Evolutionary conservation across 1,284 basidiomycete species (phyloP), one percentile per base, ranked within the genome.

Genomic region (Vanrija sp.): DNA sequence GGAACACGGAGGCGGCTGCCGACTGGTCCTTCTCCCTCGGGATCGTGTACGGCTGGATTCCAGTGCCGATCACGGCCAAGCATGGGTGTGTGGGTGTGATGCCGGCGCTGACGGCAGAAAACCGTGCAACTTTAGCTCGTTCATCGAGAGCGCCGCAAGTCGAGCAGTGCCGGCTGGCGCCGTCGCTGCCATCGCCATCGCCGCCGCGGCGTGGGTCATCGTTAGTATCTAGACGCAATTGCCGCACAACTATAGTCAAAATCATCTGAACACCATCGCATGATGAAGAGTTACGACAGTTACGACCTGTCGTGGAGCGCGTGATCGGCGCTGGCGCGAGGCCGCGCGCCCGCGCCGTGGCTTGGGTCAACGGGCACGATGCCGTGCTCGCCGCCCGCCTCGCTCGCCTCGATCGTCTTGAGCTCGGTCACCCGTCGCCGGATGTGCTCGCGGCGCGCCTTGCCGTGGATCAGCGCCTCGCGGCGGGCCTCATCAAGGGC

Each of bases 1-100:
- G 74, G 74, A 71, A 72, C 59, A 73, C 73, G 15, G 75, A 76
- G 55, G 47, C 59, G 38, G 75, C 73, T 18, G 86, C 89, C 55
- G 89, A 92, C 64, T 91, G 91, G 90, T 69, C 67, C 21, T 63
- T 76, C 59, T 52, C 65, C 38, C 59, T 58, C 8, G 71, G 72
- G 3, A 61, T 76, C 9, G 67, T 65, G 0, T 68, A 74, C 60
- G 71, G 69, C 9, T 75, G 68, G 69, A 66, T 75, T 21, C 72
- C 73, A 1, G 61, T 52, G 16, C 70, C 72, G 6, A 63, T 73
- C 29, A 61, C 52, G 3, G 60, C 66, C 5, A 73, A 73, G 18
- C 63, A 70, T 58, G 70, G 67, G 66, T 68, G 51, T 54, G 65
- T 58, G 40, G 34, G 14, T 34, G 34, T 34, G 34, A 1, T 2